Conservation (phyloP, 805 yeast genomes). For the Cyberlindnera misumaiensis region DNA sequence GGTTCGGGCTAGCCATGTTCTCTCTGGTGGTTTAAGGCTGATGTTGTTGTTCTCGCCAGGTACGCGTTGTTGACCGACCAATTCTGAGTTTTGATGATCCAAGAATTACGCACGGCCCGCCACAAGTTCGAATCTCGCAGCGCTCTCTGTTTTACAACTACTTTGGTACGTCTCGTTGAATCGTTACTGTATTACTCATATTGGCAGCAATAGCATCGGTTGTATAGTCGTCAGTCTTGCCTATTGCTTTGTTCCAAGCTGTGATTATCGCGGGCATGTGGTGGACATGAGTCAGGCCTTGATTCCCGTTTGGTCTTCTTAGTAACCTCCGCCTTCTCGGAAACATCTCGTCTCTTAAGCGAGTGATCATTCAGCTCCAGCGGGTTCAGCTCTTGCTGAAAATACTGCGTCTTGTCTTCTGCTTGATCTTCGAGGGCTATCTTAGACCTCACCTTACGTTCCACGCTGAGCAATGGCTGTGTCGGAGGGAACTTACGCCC, state of each 20-base stretch:
- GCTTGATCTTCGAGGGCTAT: neutral
- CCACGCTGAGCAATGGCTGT: constrained; percentile 11
- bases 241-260: no score
- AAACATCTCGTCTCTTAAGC: neutral
- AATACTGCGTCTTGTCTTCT: neutral
- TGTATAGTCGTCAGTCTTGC: neutral
- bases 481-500: constrained; percentile 19
- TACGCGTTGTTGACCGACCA: no score
- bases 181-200: no score
- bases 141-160: no score
- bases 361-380: neutral
- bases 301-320: neutral
- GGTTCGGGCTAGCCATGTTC: constrained; percentile 12
- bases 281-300: no score
- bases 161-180: no score
- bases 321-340: neutral
- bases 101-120: no score
- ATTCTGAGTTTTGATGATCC: no score
- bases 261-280: neutral
- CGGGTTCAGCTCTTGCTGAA: neutral
- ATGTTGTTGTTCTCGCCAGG: no score
- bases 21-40: no score
- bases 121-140: no score
- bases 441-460: neutral
- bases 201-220: neutral